Evolutionary conservation across 192 early-diverging fungal genomes (phyloP), one percentile per base, ranked within the genome.

Genomic region (Mortierella hygrophila): DNA sequence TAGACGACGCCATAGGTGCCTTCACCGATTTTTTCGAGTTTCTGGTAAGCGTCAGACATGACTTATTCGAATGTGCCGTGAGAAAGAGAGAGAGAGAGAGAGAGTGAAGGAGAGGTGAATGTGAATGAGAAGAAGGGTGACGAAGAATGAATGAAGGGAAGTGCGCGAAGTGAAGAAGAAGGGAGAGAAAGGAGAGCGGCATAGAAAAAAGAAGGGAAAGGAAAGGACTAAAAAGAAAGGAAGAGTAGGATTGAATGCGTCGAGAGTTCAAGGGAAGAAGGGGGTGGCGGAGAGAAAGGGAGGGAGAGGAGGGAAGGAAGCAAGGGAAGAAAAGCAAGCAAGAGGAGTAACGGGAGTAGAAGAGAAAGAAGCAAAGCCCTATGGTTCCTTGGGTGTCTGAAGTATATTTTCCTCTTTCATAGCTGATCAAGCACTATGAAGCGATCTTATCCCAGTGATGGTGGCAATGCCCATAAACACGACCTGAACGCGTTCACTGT

Each of bases 1-100:
- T 94, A 96, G 23, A 96, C 95, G 42, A 95, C 92, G 35, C 95
- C 95, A 46, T 96, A 96, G 37, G 95, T 95, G 78, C 95, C 95
- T 82, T 96, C 95, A 80, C 95, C 95, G 72, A 96, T 91, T 90
- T 96, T 96, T 81, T 94, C 92, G 32, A 95, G 87, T 82, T 95
- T 95, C 37, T 90, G 79, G 83, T 95, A 97, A 55, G 91, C 91
- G 38, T 92, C 92, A 20, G 74, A 73, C 68, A 70, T 70, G 44
- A 23, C 20, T 1, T n/a, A 46, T n/a, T 20, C 35, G 29, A 63
- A 40, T 40, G 41, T 44, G 35, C 5, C 23, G 2, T 44, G 74
- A 68, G 16, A 11, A 18, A 65, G 32, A 15, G 40, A 40, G 5
- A 9, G 38, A 65, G 42, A n/a, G n/a, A n/a, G n/a, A n/a, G n/a